Conservation (phyloP, 129 eudicot species). For the Solidago caesia region DNA sequence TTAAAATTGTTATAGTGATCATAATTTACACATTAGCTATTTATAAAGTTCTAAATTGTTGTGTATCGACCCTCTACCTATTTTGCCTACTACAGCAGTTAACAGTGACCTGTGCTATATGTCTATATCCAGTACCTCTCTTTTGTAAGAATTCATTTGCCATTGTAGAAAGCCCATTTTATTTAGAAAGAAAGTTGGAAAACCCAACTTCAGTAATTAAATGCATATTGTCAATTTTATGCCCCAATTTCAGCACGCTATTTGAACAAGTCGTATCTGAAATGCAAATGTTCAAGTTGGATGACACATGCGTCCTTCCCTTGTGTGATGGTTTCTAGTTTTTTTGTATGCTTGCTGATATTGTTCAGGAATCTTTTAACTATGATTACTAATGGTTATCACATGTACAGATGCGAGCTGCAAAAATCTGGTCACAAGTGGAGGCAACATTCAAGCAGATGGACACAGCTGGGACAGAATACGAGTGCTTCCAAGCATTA, state of each 20-base stretch:
- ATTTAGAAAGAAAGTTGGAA: background rate
- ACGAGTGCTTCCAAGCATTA: conserved; percentile 84
- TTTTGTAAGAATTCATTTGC: background rate
- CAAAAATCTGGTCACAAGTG: conserved; percentile 71
- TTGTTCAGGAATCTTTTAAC: conserved; percentile 12
- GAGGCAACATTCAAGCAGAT: conserved; percentile 87
- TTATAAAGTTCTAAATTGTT: no score
- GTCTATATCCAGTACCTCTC: no score
- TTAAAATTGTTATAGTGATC: no score
- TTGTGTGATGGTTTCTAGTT: no score
- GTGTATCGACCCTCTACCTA: no score
- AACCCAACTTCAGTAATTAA: background rate
- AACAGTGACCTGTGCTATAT: no score
- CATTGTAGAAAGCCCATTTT: background rate
- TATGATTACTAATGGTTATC: conserved; percentile 9
- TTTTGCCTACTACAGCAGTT: no score
- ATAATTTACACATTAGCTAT: no score
- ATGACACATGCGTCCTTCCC: no score
- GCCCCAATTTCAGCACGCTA: background rate
- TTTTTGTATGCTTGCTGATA: background rate
- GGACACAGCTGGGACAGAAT: conserved; percentile 94
- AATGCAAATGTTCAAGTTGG: background rate
- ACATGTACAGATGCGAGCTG: conserved; percentile 60
- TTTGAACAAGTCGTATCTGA: background rate
- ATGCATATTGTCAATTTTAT: background rate